Conservation (phyloP, 2,329 filamentous ascomycete species). For the Ampelomyces quisqualis region DNA sequence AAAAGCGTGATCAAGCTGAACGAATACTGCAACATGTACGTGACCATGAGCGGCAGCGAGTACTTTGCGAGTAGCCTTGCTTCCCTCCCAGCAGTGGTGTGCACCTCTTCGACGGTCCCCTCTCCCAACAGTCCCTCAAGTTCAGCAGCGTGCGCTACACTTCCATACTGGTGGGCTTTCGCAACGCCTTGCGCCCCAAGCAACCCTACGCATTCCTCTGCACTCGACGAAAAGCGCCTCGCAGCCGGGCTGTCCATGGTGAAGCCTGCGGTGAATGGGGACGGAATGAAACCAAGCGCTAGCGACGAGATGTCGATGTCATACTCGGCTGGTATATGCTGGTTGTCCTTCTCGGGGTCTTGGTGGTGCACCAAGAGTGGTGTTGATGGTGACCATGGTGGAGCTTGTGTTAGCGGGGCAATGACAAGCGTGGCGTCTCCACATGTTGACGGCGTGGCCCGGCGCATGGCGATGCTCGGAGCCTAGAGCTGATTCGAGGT, state of each 20-base stretch:
- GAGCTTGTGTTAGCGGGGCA: slow-evolving; percentile 10
- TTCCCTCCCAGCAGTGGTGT: slow-evolving; percentile 30
- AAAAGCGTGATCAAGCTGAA: slow-evolving; percentile 55
- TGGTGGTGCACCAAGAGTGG: no score
- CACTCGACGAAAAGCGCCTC: slow-evolving; percentile 34
- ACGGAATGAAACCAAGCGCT: slow-evolving; percentile 25
- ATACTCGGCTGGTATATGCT: neutral
- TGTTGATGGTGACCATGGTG: no score
- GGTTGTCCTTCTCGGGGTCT: neutral
- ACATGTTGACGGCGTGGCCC: slow-evolving; percentile 10
- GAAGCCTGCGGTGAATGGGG: slow-evolving; percentile 23
- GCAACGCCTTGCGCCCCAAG: slow-evolving; percentile 21
- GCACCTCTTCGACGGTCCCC: slow-evolving; percentile 22
- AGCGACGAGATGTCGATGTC: slow-evolving; percentile 27
- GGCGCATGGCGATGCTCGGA: slow-evolving; percentile 17
- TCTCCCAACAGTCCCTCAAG: slow-evolving; percentile 30
- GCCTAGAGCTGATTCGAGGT: slow-evolving; percentile 7
- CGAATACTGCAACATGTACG: slow-evolving; percentile 57
- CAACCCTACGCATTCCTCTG: slow-evolving; percentile 30
- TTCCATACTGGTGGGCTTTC: slow-evolving; percentile 32
- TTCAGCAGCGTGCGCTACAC: slow-evolving; percentile 28
- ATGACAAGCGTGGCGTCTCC: slow-evolving; percentile 12
- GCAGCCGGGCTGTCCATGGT: slow-evolving; percentile 37
- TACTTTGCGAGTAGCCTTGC: slow-evolving; percentile 44
- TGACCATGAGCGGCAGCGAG: slow-evolving; percentile 54